Base-by-base conservation (phyloP, 805 yeast genomes). In the Ogataea nonfermentans region DNA sequence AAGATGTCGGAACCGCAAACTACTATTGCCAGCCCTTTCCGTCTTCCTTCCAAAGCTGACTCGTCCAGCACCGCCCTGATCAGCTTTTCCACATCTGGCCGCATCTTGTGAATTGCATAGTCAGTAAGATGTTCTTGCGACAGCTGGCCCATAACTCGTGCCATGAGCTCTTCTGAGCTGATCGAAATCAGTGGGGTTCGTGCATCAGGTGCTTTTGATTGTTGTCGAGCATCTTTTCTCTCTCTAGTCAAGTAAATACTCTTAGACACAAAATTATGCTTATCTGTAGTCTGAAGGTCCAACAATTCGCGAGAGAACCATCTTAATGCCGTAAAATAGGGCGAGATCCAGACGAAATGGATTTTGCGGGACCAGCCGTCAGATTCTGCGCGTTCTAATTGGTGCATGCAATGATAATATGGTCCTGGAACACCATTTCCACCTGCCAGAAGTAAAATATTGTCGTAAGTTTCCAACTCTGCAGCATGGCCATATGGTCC, bases 361-460 rank as follows among this genome's bases (percentile, higher is more conserved):
- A 61, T 38, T 56, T 59, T 26, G 19, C 41, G 39, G 15, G 15
- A 25, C 41, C 41, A 37, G 9, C 38, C 24, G 7, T 23, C 19
- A 9, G 32, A 26, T 32, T 35, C 40, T 4, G 32, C 35, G 25
- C 24, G 23, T 11, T 41, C 28, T 45, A 12, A 55, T 46, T 13
- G 65, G 41, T 38, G 58, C 54, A 34, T 38, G n/a, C 69, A 71
- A 47, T 76, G 76, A 10, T 71, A 64, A 25, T 70, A 61, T 2
- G 74, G 65, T 2, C 79, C 82, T 0, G 84, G 77, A 35, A 77
- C 66, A 10, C 83, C 83, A 45, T 74, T 71, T 7, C 83, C 83
- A 8, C 81, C 82, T 2, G 78, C 77, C 17, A 77, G 48, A 24
- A 76, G 60, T 12, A 76, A 51, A 1, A 69, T 70, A 24, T 64